Evolutionary conservation across 129 eudicot genomes (phyloP).

Genomic region (Mikania micrantha): DNA sequence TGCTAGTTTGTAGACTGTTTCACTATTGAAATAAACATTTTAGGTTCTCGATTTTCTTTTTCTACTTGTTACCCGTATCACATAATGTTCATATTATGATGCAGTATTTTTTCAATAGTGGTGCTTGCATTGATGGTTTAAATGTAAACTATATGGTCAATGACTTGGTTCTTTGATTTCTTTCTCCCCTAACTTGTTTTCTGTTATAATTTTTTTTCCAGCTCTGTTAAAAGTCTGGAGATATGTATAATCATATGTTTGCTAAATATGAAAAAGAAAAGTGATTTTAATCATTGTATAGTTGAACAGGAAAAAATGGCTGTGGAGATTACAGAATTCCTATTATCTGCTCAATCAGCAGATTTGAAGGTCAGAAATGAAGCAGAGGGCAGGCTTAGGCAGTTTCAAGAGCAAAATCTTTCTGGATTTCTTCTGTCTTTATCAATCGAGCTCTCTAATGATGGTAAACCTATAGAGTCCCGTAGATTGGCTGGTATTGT

Average conservation of each 20-base stretch:
- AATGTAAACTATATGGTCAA: too few species aligned
- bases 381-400: conserved; percentile 61
- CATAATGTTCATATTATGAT: too few species aligned
- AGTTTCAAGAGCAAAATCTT: conserved; percentile 74
- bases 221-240: not conserved
- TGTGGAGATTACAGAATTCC: conserved; percentile 65
- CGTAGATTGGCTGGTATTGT: conserved; percentile 89
- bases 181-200: too few species aligned
- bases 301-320: conserved; percentile 47
- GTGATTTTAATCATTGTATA: not conserved
- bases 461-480: conserved; percentile 73
- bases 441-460: conserved; percentile 69
- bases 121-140: too few species aligned
- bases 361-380: conserved; percentile 66
- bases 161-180: too few species aligned
- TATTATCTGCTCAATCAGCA: conserved; percentile 75
- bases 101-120: too few species aligned
- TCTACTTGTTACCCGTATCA: too few species aligned
- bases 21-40: not conserved
- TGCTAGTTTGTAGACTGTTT: not conserved
- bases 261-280: not conserved
- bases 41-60: too few species aligned
- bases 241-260: not conserved
- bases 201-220: not conserved
- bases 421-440: conserved; percentile 68